Base-by-base conservation (phyloP, 2,329 filamentous ascomycete genomes). In the Fusarium tricinctum region DNA sequence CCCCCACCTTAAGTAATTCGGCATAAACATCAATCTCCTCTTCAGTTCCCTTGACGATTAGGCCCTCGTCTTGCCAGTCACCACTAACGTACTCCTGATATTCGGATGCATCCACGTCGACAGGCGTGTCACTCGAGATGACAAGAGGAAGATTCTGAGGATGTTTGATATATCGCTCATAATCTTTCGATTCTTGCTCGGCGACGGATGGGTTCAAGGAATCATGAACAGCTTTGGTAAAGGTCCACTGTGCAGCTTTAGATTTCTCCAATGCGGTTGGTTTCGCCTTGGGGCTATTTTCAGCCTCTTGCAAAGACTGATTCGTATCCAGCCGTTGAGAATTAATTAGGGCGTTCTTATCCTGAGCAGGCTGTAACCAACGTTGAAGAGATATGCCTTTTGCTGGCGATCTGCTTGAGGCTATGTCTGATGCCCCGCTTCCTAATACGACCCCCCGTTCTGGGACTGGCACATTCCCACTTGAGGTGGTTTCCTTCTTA, bases 121-220 rank as follows among this genome's bases (percentile, higher is more conserved):
- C 83, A 1, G 89, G 88, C 5, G 87, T 85, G 61, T 92, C 89
- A 39, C 85, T 88, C 6, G 90, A 91, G 2, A 92, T 85, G 0
- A 96, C 93, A 3, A 99, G 85, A 0, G 95, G 94, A 1, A 99
- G 88, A 54, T 91, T 94, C 57, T 97, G 90, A 3, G 96, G 94
- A 75, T 99, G 96, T 47, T 87, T 89, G 70, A 99, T 89, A 79
- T 98, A 99, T 23, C 91, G 89, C 60, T 90, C 87, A 77, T 99
- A 99, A 77, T 98, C 96, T 46, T 91, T 89, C 23, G 89, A 88
- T 81, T 98, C 95, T 39, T 88, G 86, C 9, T 85, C 80, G 9
- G 88, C 91, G 38, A 99, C 92, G 1, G 89, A 90, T 2, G 96
- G 96, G 69, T 97, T 92, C 44, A 98, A 85, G 7, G 93, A 96